Percentiles rank a stretch among this genome's conserved stretches.
phyloP scores from a whole-genome alignment of 208 protist genomes.

The Sergeia podlipaevii region DNA sequence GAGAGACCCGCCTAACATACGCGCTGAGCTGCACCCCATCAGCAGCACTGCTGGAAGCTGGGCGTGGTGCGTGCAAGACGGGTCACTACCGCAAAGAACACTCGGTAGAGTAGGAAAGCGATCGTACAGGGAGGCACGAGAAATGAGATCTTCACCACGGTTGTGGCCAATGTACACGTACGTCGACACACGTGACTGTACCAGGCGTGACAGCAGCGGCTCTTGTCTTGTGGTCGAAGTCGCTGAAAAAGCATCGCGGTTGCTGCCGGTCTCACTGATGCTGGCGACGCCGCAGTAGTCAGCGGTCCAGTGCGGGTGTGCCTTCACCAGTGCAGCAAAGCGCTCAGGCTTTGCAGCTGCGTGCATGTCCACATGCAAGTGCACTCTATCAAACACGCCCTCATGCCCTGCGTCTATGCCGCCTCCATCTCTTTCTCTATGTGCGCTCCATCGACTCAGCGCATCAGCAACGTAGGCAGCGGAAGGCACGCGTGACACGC shows the following conservation, averaged over 20 bases:
- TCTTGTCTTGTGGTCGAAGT: slow-evolving; percentile 16
- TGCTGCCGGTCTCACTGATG: slow-evolving; percentile 1
- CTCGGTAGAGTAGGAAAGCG: slow-evolving; percentile 20
- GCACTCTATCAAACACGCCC: no score
- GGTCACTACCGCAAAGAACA: slow-evolving; percentile 2
- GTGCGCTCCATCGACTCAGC: no score
- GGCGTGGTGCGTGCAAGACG: not conserved
- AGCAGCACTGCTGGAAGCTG: slow-evolving; percentile 28
- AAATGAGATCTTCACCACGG: slow-evolving; percentile 43
- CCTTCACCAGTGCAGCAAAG: not conserved
- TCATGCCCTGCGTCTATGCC: no score
- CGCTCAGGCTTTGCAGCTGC: not conserved
- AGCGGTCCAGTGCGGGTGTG: not conserved
- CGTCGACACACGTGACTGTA: slow-evolving; percentile 12
- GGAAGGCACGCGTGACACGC: slow-evolving; percentile 42
- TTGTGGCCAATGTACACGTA: slow-evolving; percentile 76
- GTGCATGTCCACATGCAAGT: not conserved
- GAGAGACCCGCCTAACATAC: slow-evolving; percentile 20
- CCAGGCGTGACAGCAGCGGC: slow-evolving; percentile 14
- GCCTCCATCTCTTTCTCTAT: no score
- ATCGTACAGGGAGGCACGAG: slow-evolving; percentile 40
- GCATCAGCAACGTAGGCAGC: slow-evolving; percentile 15
- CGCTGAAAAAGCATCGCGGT: slow-evolving; percentile 13
- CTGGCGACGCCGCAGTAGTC: not conserved
- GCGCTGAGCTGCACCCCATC: slow-evolving; percentile 84